Evolutionary conservation across 768 basidiomycete species (phyloP), one percentile per base, ranked within the genome.

Genomic region (Tylopilus sp.): DNA sequence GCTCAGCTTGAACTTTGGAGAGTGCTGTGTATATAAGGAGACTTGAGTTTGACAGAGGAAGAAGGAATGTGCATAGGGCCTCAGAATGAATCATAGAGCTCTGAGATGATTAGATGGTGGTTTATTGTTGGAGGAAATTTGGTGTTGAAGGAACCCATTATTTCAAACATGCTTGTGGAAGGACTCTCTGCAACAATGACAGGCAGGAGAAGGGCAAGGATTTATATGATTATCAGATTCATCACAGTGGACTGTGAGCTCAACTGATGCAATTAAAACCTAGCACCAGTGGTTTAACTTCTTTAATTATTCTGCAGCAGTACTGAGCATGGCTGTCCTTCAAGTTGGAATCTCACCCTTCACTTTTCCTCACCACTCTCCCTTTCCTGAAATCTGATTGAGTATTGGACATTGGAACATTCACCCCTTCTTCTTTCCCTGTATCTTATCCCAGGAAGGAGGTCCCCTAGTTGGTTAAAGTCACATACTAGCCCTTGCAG

Each of bases 81-180:
- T 85, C 89, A 90, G 73, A 93, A 88, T 4, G 89, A 81, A 53
- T 82, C 80, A 63, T 92, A 92, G 1, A 93, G 78, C 61, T 88
- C 89, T 24, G 82, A 78, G n/a, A 92, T 77, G 25, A 92, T 87
- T 67, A 34, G 78, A 72, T 13, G 75, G 71, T 11, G 71, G 61
- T 78, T 79, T 75, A 80, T 81, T 13, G 79, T 75, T 24, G 74
- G 68, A 5, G 83, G 73, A 45, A 81, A 77, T 56, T 80, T 83
- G 53, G 80, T 70, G 55, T 68, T 65, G 52, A 79, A 71, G 60
- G 79, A 75, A 0, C 75, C 72, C 28, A 78, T 74, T 7, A 78
- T 62, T 11, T 67, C 67, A 45, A 76, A 77, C 77, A 79, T 57
- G 26, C n/a, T 51, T 17, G 6, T 11, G 12, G 22, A 22, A 25